phyloP scores from a whole-genome alignment of 108 stramenopile genomes.

The Skeletonema menzelii region DNA sequence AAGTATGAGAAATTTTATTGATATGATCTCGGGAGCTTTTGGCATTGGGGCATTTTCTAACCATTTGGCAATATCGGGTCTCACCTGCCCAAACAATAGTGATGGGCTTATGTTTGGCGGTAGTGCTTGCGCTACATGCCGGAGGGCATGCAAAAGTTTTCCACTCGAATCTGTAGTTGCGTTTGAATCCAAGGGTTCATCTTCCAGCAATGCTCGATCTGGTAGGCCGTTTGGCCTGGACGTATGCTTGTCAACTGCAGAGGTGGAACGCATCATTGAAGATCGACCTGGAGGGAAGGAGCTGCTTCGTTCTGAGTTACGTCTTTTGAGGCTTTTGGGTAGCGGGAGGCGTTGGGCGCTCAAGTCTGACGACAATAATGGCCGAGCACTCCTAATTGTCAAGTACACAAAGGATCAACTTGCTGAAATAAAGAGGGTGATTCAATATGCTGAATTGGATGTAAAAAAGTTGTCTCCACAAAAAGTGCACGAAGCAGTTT shows the following conservation, averaged over 20 bases:
- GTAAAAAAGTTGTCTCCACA: neutral
- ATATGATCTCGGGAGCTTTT: neutral
- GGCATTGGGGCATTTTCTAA: neutral
- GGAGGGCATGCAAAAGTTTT: neutral
- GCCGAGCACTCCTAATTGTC: neutral
- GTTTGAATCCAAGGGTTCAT: neutral
- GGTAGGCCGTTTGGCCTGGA: neutral
- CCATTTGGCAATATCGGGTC: neutral
- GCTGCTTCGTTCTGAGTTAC: neutral
- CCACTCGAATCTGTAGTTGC: slow-evolving; percentile 7
- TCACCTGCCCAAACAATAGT: neutral
- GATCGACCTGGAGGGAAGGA: slow-evolving; percentile 2
- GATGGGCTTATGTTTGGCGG: neutral
- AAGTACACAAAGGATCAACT: neutral
- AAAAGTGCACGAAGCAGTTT: neutral
- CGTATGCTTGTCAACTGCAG: neutral
- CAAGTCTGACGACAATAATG: neutral
- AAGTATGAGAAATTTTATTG: neutral
- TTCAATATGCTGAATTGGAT: neutral
- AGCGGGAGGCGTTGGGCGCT: neutral
- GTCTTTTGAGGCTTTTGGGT: slow-evolving; percentile 4
- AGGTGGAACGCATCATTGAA: neutral
- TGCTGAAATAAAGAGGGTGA: neutral
- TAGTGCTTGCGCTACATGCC: neutral
- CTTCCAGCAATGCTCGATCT: neutral